Conservation (phyloP, 2,329 filamentous ascomycete genomes). For the Aspergillus neoniger region DNA sequence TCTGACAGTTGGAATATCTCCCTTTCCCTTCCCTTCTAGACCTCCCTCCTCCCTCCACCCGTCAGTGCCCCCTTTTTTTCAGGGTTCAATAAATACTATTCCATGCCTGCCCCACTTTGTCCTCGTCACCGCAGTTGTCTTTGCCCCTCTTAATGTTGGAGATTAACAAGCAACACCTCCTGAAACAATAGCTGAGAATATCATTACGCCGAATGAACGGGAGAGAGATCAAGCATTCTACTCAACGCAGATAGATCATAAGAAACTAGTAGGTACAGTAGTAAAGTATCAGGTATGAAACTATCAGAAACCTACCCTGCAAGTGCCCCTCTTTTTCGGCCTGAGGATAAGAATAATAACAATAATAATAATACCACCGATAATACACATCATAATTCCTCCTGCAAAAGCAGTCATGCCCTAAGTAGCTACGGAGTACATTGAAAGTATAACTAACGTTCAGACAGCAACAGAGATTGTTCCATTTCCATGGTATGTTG, state of each 20-base stretch:
- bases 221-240: too few species aligned
- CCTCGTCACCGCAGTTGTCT: conserved; percentile 16
- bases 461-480: not conserved
- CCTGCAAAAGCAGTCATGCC: not conserved
- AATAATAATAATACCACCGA: not conserved
- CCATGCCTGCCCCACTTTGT: conserved; percentile 14
- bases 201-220: too few species aligned
- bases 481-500: not conserved
- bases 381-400: not conserved
- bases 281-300: too few species aligned
- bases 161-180: not conserved
- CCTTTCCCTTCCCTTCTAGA: not conserved
- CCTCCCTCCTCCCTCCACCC: not conserved
- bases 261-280: too few species aligned
- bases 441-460: too few species aligned
- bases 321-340: not conserved
- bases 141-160: not conserved
- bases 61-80: conserved; percentile 11
- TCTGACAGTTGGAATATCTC: not conserved
- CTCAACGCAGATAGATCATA: not conserved
- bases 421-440: not conserved
- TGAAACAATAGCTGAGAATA: not conserved
- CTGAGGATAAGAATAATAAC: not conserved
- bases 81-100: conserved; percentile 21
- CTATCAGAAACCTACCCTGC: not conserved